These are phyloP conservation scores for Geotrichum armillariae DNA, from an alignment of 1,139 yeast species.

Conservation along the genomic window DNA sequence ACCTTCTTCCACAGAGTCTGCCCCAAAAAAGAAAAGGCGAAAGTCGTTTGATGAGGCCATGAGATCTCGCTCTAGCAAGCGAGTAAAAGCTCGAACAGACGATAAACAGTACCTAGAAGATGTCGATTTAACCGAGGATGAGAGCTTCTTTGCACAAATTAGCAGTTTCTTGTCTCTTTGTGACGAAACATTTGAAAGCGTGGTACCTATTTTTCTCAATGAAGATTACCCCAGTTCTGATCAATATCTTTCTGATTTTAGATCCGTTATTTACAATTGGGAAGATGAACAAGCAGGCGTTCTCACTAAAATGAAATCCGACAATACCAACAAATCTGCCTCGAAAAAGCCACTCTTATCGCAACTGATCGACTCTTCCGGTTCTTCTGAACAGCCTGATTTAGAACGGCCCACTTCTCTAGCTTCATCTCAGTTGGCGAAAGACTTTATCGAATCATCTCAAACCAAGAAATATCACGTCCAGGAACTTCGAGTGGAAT, in stretches of 20 bases:
- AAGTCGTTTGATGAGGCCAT: constrained; percentile 19
- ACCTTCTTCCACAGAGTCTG: background rate
- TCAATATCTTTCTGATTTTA: constrained; percentile 41
- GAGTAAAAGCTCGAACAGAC: constrained; percentile 33
- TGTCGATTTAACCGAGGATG: constrained; percentile 32
- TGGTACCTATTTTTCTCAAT: constrained; percentile 24
- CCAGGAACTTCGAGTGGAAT: constrained; percentile 46
- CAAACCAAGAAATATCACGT: constrained; percentile 44
- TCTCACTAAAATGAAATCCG: constrained; percentile 25
- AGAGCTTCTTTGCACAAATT: constrained; percentile 36
- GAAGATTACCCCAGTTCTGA: constrained; percentile 26
- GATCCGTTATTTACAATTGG: constrained; percentile 47
- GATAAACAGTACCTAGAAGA: constrained; percentile 39
- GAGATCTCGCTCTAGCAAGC: constrained; percentile 31
- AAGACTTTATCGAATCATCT: constrained; percentile 38
- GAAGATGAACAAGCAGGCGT: constrained; percentile 37
- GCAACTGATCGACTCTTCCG: constrained; percentile 42
- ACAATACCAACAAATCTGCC: constrained; percentile 22
- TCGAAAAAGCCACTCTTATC: constrained; percentile 35
- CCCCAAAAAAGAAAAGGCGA: constrained; percentile 11
- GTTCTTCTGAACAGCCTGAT: constrained; percentile 26
- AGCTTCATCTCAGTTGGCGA: constrained; percentile 30
- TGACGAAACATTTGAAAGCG: constrained; percentile 28
- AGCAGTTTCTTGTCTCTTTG: constrained; percentile 29
- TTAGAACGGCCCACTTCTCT: constrained; percentile 25